Percentiles rank a stretch among this genome's conserved stretches.
phyloP scores from a whole-genome alignment of 83 land plant genomes.

The Picea mariana region DNA sequence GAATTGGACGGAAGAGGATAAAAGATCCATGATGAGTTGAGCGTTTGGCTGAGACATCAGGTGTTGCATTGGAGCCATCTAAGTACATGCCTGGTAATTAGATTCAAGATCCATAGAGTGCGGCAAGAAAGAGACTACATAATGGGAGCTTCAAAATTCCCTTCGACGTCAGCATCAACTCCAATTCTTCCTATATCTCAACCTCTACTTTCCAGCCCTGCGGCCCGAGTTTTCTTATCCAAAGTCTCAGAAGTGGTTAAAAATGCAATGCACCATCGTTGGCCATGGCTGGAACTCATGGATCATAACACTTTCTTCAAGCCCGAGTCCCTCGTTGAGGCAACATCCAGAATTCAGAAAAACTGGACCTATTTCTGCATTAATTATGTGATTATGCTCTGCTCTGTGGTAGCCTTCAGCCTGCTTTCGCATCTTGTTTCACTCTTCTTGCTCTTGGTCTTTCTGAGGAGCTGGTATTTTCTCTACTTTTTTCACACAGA shows the following conservation, averaged over 20 bases:
- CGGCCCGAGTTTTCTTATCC: too few species aligned
- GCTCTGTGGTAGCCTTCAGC: background rate
- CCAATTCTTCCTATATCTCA: too few species aligned
- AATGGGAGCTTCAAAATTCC: too few species aligned
- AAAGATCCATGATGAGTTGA: too few species aligned
- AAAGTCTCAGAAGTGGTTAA: slow-evolving; percentile 17
- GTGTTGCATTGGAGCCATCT: too few species aligned
- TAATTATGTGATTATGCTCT: slow-evolving; percentile 24
- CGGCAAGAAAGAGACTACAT: too few species aligned
- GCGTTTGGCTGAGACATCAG: too few species aligned
- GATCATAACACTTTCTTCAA: slow-evolving; percentile 36
- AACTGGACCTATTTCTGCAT: slow-evolving; percentile 33
- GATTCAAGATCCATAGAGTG: too few species aligned
- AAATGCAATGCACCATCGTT: slow-evolving; percentile 24
- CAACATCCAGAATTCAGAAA: slow-evolving; percentile 27
- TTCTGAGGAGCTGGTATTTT: slow-evolving; percentile 25
- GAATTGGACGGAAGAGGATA: too few species aligned
- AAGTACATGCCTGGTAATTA: too few species aligned
- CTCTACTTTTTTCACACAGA: slow-evolving; percentile 32
- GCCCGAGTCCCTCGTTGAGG: slow-evolving; percentile 41
- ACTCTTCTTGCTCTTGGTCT: slow-evolving; percentile 20
- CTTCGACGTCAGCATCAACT: too few species aligned
- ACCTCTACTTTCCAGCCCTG: too few species aligned
- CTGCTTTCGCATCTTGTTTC: slow-evolving; percentile 25
- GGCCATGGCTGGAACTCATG: slow-evolving; percentile 35